Evolutionary conservation across 1,284 basidiomycete species (phyloP).

Genomic region (Ceratobasidium theobromae): DNA sequence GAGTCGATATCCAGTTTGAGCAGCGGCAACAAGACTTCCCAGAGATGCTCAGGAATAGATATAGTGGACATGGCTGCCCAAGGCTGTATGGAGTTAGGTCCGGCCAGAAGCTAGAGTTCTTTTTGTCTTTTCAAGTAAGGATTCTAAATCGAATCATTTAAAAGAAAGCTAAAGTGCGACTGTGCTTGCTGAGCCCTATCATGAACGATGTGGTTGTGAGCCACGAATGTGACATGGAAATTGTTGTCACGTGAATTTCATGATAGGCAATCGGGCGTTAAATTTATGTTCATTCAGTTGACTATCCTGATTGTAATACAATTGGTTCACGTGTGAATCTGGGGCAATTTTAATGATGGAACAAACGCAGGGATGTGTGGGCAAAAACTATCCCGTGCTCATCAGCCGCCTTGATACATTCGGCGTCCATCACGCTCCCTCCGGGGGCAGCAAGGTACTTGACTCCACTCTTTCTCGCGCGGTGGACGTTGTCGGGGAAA

Average conservation of each 20-base stretch:
- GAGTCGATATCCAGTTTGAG: background rate
- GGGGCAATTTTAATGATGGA: slow-evolving; percentile 66
- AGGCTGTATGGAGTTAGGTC: too few relatives aligned
- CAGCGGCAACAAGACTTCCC: slow-evolving; percentile 10
- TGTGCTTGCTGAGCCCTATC: too few relatives aligned
- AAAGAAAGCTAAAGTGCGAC: too few relatives aligned
- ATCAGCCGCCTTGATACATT: slow-evolving; percentile 92
- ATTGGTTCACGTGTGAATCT: background rate
- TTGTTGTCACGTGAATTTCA: too few relatives aligned
- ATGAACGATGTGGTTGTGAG: too few relatives aligned
- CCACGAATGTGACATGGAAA: too few relatives aligned
- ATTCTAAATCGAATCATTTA: too few relatives aligned
- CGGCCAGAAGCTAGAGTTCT: too few relatives aligned
- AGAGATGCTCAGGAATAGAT: slow-evolving; percentile 16
- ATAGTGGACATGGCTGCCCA: slow-evolving; percentile 28
- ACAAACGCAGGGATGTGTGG: slow-evolving; percentile 78
- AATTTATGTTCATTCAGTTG: background rate
- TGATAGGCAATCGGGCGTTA: too few relatives aligned
- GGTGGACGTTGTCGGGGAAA: slow-evolving; percentile 97
- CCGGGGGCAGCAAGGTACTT: slow-evolving; percentile 92
- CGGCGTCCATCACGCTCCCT: slow-evolving; percentile 95
- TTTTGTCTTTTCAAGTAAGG: too few relatives aligned
- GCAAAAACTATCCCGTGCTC: slow-evolving; percentile 87
- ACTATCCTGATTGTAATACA: background rate
- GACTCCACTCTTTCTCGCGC: slow-evolving; percentile 88